Evolutionary conservation across 2,329 filamentous ascomycete genomes (phyloP), one percentile per base, ranked within the genome.

Genomic region (Colletotrichum agaves): DNA sequence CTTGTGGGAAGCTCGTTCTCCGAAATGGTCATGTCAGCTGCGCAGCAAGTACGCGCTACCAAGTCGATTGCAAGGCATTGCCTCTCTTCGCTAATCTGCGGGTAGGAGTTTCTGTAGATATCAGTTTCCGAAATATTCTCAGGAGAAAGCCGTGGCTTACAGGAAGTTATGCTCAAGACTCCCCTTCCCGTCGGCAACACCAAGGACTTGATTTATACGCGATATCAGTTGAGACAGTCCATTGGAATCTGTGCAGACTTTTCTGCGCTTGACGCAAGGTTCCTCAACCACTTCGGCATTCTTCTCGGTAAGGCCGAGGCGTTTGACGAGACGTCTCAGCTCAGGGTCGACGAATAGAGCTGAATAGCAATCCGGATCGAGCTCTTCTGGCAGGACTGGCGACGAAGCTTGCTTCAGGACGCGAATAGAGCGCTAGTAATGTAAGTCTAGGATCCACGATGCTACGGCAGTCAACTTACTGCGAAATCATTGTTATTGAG

Each of bases 21-120:
- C 17, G 46, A n/a, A 4, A 43, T 12, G 6, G 80, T 83, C 35
- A 80, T 79, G 63, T 86, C 83, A 13, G 82, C 79, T 15, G 84
- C 85, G 74, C 90, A 92, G 17, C 86, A 81, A 53, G 88, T 75
- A 55, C 82, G 83, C 3, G 88, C 87, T 13, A 93, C 74, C 11
- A 84, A 75, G 41, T 87, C 79, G 44, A 92, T 78, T 8, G 84
- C 77, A 37, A 81, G 80, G 71, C 84, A 87, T 73, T 87, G 85
- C 23, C 83, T 78, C 7, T 78, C 67, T 66, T 88, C 85, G 15
- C 81, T 72, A 4, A 88, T 76, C 13, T 76, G 74, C 12, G 80
- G 72, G 73, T 89, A 89, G 21, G 74, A 71, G 23, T 73, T 71
- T 39, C 80, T 84, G 60, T 3, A 52, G 11, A 31, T 31, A 23